Evolutionary conservation across 768 basidiomycete species (phyloP).

Genomic region (Phylloporus scabripes): DNA sequence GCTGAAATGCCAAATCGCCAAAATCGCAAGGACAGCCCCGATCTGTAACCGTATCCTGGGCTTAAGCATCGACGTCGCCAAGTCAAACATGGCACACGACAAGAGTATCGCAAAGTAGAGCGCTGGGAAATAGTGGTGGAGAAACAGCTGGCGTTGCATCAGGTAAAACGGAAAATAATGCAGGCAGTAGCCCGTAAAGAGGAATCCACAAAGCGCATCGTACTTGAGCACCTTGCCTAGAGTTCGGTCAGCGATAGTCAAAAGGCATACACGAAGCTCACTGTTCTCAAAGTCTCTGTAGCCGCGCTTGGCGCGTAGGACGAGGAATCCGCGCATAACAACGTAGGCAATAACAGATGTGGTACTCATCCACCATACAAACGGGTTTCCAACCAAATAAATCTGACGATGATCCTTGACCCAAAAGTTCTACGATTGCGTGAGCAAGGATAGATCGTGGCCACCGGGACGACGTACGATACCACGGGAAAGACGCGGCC

Average conservation of each 20-base stretch:
- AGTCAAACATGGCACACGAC: slow-evolving; percentile 74
- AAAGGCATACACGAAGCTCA: slow-evolving; percentile 35
- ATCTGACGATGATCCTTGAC: slow-evolving; percentile 94
- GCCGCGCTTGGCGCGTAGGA: slow-evolving; percentile 87
- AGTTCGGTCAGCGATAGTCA: slow-evolving; percentile 1
- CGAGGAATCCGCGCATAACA: slow-evolving; percentile 65
- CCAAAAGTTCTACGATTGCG: slow-evolving; percentile 81
- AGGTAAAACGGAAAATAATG: slow-evolving; percentile 98
- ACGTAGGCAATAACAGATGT: slow-evolving; percentile 64
- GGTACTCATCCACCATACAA: slow-evolving; percentile 88
- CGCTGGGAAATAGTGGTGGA: slow-evolving; percentile 97
- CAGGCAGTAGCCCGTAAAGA: slow-evolving; percentile 85
- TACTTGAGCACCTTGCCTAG: slow-evolving; percentile 88
- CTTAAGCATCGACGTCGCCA: slow-evolving; percentile 70
- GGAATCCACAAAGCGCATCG: slow-evolving; percentile 84
- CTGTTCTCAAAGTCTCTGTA: slow-evolving; percentile 90
- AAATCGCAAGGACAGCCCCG: slow-evolving; percentile 63
- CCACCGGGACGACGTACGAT: slow-evolving; percentile 59
- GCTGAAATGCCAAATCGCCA: slow-evolving; percentile 73
- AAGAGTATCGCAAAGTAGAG: slow-evolving; percentile 90
- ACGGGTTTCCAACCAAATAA: slow-evolving; percentile 91
- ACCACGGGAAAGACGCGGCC: slow-evolving; percentile 89
- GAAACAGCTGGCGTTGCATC: slow-evolving; percentile 94
- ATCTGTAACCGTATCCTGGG: slow-evolving; percentile 78
- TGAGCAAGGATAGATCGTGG: neutral